Evolutionary conservation across 257 asterid genomes (phyloP).

Genomic region (Eustoma russellianum): DNA sequence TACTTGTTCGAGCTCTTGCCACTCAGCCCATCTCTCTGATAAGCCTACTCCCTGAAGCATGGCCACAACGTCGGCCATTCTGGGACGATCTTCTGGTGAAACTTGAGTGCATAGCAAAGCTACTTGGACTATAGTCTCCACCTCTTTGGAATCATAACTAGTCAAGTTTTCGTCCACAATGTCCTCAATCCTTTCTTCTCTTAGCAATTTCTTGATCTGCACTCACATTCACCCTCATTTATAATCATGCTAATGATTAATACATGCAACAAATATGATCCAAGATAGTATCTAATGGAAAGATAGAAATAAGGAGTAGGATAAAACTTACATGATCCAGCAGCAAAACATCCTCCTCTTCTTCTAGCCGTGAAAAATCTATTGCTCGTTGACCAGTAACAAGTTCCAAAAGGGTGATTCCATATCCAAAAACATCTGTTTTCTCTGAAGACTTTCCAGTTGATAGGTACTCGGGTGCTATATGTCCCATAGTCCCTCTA

Average conservation of each 20-base stretch:
- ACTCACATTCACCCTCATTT: not conserved
- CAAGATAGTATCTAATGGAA: too few relatives aligned
- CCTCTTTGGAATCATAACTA: conserved; percentile 41
- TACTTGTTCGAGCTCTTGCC: conserved; percentile 72
- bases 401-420: conserved; percentile 79
- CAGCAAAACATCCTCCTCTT: conserved; percentile 85
- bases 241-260: too few relatives aligned
- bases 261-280: too few relatives aligned
- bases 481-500: conserved; percentile 98
- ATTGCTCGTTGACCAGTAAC: conserved; percentile 90
- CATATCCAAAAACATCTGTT: conserved; percentile 89
- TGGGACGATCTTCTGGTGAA: conserved; percentile 77
- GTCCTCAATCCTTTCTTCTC: conserved; percentile 60
- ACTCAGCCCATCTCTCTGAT: conserved; percentile 85
- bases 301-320: not conserved
- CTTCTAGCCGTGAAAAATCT: conserved; percentile 80
- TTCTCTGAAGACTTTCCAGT: conserved; percentile 86
- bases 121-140: conserved; percentile 64
- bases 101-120: conserved; percentile 83
- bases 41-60: conserved; percentile 77
- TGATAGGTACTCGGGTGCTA: conserved; percentile 84
- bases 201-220: conserved; percentile 63
- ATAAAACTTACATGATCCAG: conserved; percentile 64
- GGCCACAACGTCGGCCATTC: conserved; percentile 58
- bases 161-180: conserved; percentile 56